Percentiles rank a stretch among this genome's conserved stretches.
Conservation (phyloP, 257 asterid genomes). For the Ilex aquifolium region DNA sequence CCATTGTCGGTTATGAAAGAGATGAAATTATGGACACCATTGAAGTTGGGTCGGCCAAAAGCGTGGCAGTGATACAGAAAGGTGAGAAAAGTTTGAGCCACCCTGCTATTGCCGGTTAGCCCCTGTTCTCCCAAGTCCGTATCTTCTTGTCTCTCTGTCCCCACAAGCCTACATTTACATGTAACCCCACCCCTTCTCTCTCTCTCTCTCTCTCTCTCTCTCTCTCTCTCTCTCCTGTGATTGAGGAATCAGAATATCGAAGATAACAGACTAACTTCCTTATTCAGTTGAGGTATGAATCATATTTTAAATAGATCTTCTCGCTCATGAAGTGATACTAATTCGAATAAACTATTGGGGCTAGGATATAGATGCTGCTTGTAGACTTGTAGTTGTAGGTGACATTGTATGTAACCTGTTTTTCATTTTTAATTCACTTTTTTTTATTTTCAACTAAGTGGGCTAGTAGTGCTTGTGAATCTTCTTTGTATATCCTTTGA, state of each 20-base stretch:
- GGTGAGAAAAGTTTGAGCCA: conserved; percentile 18
- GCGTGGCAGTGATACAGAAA: conserved; percentile 50
- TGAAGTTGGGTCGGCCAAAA: conserved; percentile 68
- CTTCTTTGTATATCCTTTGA: too few species aligned
- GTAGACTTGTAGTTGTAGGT: too few species aligned
- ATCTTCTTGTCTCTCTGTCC: conserved; percentile 37
- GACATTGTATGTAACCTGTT: too few species aligned
- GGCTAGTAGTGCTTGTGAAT: too few species aligned
- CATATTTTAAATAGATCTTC: too few species aligned
- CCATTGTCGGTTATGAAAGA: conserved; percentile 29
- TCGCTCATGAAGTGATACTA: too few species aligned
- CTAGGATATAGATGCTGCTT: too few species aligned
- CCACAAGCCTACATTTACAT: conserved; percentile 1
- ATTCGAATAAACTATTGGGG: too few species aligned
- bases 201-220: neutral
- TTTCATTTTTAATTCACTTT: too few species aligned
- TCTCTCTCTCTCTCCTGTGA: too few species aligned
- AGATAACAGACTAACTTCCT: neutral
- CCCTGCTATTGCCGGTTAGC: conserved; percentile 14
- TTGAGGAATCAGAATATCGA: neutral
- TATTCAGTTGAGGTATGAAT: neutral
- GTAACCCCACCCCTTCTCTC: conserved; percentile 4
- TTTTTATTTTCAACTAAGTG: too few species aligned
- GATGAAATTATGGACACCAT: conserved; percentile 32
- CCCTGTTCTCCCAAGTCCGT: conserved; percentile 4